phyloP scores from a whole-genome alignment of 768 basidiomycete species.

The Aureoboletus auriporus region DNA sequence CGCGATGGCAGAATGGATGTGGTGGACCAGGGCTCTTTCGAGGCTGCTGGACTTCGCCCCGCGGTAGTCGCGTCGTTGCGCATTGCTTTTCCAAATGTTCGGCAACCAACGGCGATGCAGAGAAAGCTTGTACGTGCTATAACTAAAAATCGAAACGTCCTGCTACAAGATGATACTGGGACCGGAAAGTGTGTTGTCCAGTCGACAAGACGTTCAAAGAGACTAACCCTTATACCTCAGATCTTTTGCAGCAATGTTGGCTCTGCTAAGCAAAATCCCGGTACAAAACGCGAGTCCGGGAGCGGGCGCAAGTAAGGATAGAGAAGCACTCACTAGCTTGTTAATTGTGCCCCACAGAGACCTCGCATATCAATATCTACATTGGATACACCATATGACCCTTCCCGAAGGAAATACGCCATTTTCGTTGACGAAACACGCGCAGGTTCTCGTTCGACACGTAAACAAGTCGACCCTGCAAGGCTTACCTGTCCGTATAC shows the following conservation, averaged over 20 bases:
- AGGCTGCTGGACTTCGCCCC: slow-evolving; percentile 49
- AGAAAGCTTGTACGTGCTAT: slow-evolving; percentile 59
- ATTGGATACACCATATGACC: slow-evolving; percentile 60
- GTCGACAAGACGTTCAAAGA: neutral
- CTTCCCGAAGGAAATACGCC: slow-evolving; percentile 27
- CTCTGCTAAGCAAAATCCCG: slow-evolving; percentile 56
- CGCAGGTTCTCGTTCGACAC: slow-evolving; percentile 59
- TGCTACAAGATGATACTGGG: slow-evolving; percentile 70
- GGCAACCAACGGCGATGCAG: slow-evolving; percentile 57
- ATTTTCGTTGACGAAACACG: slow-evolving; percentile 40
- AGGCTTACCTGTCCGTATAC: slow-evolving; percentile 24
- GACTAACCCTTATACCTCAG: slow-evolving; percentile 32
- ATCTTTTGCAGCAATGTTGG: slow-evolving; percentile 68
- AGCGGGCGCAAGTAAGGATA: slow-evolving; percentile 14
- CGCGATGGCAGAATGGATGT: neutral
- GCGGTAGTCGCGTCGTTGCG: slow-evolving; percentile 47
- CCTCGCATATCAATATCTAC: slow-evolving; percentile 59
- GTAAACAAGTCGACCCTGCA: slow-evolving; percentile 25
- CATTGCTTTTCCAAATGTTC: slow-evolving; percentile 59
- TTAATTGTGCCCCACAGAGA: slow-evolving; percentile 73
- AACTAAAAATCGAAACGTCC: slow-evolving; percentile 50
- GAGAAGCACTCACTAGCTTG: slow-evolving; percentile 45
- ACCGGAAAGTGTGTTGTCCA: slow-evolving; percentile 64
- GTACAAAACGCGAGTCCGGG: slow-evolving; percentile 17
- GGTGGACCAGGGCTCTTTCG: slow-evolving; percentile 34